Percentiles rank a stretch among this genome's conserved stretches.
phyloP scores from a whole-genome alignment of 1,284 basidiomycete genomes.

The Chalciporus sp. region DNA sequence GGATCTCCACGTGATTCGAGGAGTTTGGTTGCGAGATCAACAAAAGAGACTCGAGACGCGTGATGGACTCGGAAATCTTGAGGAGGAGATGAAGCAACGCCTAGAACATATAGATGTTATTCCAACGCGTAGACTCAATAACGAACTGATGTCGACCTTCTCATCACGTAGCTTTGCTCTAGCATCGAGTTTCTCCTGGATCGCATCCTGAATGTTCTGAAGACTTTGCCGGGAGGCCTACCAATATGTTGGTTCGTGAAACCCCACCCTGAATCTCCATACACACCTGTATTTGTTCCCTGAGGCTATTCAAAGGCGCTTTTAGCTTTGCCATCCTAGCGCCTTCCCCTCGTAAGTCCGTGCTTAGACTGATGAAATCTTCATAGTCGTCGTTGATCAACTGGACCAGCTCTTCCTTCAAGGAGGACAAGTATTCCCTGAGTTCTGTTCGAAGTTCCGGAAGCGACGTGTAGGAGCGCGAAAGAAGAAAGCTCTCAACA shows the following conservation, averaged over 20 bases:
- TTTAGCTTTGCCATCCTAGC: slow-evolving; percentile 68
- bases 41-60: slow-evolving; percentile 80
- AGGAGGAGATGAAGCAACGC: slow-evolving; percentile 81
- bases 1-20: slow-evolving; percentile 19
- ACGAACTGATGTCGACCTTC: slow-evolving; percentile 56
- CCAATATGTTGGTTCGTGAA: background rate
- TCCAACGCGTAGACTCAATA: slow-evolving; percentile 1
- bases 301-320: slow-evolving; percentile 65
- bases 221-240: slow-evolving; percentile 68
- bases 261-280: background rate
- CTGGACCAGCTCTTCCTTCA: slow-evolving; percentile 92
- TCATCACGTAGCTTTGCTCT: slow-evolving; percentile 78
- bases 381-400: slow-evolving; percentile 98
- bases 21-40: slow-evolving; percentile 47
- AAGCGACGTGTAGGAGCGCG: slow-evolving; percentile 83
- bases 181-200: slow-evolving; percentile 76
- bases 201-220: slow-evolving; percentile 68
- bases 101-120: slow-evolving; percentile 40
- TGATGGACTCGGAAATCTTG: slow-evolving; percentile 86
- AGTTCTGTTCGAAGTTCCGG: slow-evolving; percentile 87
- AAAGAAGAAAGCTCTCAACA: slow-evolving; percentile 87
- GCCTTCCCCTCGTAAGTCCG: slow-evolving; percentile 84
- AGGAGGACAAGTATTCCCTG: slow-evolving; percentile 76
- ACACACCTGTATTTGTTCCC: slow-evolving; percentile 68
- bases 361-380: slow-evolving; percentile 94